phyloP scores from a whole-genome alignment of 495 filamentous ascomycete species.

The Aspergillus conjunctus region DNA sequence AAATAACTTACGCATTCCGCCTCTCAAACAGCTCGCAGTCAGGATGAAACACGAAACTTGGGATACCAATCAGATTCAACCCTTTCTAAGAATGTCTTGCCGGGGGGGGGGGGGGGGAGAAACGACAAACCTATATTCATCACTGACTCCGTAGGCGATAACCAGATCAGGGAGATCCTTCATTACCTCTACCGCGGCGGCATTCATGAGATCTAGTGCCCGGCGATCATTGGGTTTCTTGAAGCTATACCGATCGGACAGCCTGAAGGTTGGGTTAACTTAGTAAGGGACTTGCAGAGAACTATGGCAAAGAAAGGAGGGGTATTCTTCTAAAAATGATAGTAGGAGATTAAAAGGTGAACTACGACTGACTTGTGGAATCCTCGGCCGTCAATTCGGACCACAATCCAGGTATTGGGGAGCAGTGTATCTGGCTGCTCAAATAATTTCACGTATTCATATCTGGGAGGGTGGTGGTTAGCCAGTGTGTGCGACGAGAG shows the following conservation, averaged over 20 bases:
- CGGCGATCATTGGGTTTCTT: constrained; percentile 88
- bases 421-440: constrained; percentile 80
- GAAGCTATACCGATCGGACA: constrained; percentile 80
- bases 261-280: constrained; percentile 45
- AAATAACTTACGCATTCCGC: constrained; percentile 66
- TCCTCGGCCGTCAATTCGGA: constrained; percentile 87
- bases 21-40: constrained; percentile 81
- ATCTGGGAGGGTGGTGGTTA: constrained; percentile 50
- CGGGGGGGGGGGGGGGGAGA: background rate
- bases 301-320: background rate
- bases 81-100: background rate
- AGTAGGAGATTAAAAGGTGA: background rate
- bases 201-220: constrained; percentile 93
- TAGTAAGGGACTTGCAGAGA: background rate
- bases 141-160: constrained; percentile 89
- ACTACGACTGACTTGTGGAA: constrained; percentile 76
- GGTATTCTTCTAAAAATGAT: background rate
- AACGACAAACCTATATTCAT: constrained; percentile 78
- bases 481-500: constrained; percentile 4
- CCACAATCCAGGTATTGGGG: constrained; percentile 90
- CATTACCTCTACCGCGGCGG: constrained; percentile 79
- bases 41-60: constrained; percentile 86
- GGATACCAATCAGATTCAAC: constrained; percentile 1
- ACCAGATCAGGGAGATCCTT: constrained; percentile 81
- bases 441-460: constrained; percentile 89